These are phyloP conservation scores for Lachancea nothofagi DNA, from an alignment of 805 yeast species.

Conservation along the genomic window DNA sequence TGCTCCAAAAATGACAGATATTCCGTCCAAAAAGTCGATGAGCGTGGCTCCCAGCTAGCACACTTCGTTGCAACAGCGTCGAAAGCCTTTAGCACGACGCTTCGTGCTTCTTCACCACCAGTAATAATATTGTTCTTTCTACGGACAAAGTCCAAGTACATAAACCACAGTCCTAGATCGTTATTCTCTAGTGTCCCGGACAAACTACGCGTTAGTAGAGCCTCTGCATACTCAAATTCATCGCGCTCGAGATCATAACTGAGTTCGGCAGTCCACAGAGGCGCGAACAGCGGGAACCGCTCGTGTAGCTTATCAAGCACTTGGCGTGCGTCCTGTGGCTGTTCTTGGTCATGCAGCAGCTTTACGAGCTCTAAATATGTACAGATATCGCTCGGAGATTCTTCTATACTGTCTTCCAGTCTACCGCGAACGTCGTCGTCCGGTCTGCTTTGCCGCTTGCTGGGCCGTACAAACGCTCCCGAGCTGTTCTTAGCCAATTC, in stretches of 20 bases:
- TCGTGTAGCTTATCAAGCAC: constrained; percentile 56
- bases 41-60: constrained; percentile 63
- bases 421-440: constrained; percentile 49
- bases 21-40: constrained; percentile 73
- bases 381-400: constrained; percentile 47
- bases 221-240: constrained; percentile 48
- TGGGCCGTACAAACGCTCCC: constrained; percentile 10
- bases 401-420: constrained; percentile 49
- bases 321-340: constrained; percentile 52
- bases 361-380: constrained; percentile 55
- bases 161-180: constrained; percentile 65
- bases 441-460: constrained; percentile 8
- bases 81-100: constrained; percentile 70
- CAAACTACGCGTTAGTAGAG: constrained; percentile 58
- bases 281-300: constrained; percentile 62
- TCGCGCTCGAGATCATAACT: constrained; percentile 57
- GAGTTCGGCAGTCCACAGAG: constrained; percentile 71
- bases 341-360: constrained; percentile 45
- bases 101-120: constrained; percentile 77
- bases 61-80: constrained; percentile 74
- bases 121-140: constrained; percentile 61
- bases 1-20: constrained; percentile 71
- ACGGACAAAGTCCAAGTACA: constrained; percentile 75
- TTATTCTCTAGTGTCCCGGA: constrained; percentile 37
- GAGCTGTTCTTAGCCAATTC: constrained; percentile 10